These are phyloP conservation scores for Kuraishia piskuri DNA, from an alignment of 805 yeast species.

Conservation along the genomic window DNA sequence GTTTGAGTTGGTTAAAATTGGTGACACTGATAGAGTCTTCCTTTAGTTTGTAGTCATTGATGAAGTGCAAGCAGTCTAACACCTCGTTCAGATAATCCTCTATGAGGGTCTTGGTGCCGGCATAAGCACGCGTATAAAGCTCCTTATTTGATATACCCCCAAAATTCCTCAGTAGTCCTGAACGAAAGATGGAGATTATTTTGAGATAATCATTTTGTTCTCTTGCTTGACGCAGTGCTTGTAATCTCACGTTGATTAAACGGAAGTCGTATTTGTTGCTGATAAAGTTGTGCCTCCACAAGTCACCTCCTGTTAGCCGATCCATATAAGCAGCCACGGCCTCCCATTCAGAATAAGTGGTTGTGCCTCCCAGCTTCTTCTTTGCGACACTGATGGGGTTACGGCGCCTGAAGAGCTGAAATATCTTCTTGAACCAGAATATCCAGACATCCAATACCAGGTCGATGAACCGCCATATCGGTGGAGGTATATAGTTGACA, in stretches of 20 bases:
- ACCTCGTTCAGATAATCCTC: slow-evolving; percentile 83
- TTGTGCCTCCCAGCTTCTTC: slow-evolving; percentile 40
- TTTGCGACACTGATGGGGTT: slow-evolving; percentile 39
- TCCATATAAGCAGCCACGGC: slow-evolving; percentile 40
- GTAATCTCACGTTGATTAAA: slow-evolving; percentile 67
- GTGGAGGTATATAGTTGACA: slow-evolving; percentile 2
- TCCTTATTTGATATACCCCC: slow-evolving; percentile 82
- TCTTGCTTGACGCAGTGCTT: slow-evolving; percentile 54
- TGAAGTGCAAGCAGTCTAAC: slow-evolving; percentile 51
- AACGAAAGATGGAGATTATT: slow-evolving; percentile 60
- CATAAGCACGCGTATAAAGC: slow-evolving; percentile 70
- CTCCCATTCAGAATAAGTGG: slow-evolving; percentile 67
- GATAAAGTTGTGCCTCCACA: slow-evolving; percentile 78
- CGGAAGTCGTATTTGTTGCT: slow-evolving; percentile 78
- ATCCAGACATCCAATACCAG: slow-evolving; percentile 34
- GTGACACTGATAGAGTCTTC: slow-evolving; percentile 23
- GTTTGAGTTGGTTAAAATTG: slow-evolving; percentile 48
- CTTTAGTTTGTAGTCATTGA: slow-evolving; percentile 32
- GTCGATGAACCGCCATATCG: slow-evolving; percentile 18
- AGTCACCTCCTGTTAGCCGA: slow-evolving; percentile 40
- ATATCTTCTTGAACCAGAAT: slow-evolving; percentile 36
- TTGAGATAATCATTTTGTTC: slow-evolving; percentile 44
- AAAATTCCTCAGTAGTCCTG: slow-evolving; percentile 82
- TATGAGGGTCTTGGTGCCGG: slow-evolving; percentile 83
- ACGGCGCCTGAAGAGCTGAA: slow-evolving; percentile 26